A percentile compares a stretch with the other conserved stretches of the same genome.
These are phyloP conservation scores for Aquilaria sinensis DNA, from an alignment of 345 rosid species.

Conservation along the genomic window DNA sequence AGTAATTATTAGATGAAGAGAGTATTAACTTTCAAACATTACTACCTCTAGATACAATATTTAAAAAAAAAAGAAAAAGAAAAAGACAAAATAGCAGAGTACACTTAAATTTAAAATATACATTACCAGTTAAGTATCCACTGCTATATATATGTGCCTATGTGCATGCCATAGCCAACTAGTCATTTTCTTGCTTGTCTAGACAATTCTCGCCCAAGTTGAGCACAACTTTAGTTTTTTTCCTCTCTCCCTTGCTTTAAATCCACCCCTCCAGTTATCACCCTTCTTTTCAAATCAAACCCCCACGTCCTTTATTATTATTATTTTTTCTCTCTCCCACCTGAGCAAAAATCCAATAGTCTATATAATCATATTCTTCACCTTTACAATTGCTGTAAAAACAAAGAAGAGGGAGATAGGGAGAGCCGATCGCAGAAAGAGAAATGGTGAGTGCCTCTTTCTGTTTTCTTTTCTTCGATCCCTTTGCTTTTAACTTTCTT, in stretches of 20 bases:
- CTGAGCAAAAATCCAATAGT: constrained; percentile 8
- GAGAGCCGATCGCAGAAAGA: neutral
- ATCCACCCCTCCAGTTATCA: constrained; percentile 31
- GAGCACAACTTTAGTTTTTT: constrained; percentile 9
- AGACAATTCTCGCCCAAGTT: constrained; percentile 35
- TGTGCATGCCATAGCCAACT: too few relatives aligned
- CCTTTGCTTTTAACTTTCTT: neutral
- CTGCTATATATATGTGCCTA: too few relatives aligned
- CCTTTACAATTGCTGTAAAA: constrained; percentile 13
- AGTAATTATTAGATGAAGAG: too few relatives aligned
- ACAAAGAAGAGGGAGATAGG: constrained; percentile 9
- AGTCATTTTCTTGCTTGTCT: constrained; percentile 43
- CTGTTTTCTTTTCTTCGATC: constrained; percentile 1
- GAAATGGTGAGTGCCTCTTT: constrained; percentile 57
- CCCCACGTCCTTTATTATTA: neutral
- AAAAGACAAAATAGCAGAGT: too few relatives aligned
- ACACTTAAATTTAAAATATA: too few relatives aligned
- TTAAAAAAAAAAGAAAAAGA: too few relatives aligned
- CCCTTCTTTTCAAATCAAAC: constrained; percentile 26
- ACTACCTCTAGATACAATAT: too few relatives aligned
- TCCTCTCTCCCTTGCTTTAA: constrained; percentile 23
- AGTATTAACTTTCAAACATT: too few relatives aligned
- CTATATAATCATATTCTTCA: neutral
- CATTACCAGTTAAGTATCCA: too few relatives aligned
- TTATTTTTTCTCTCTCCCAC: neutral